A percentile compares a stretch with the other conserved stretches of the same genome.
phyloP scores from a whole-genome alignment of 116 monocot species.

The Trichopus zeylanicus region DNA sequence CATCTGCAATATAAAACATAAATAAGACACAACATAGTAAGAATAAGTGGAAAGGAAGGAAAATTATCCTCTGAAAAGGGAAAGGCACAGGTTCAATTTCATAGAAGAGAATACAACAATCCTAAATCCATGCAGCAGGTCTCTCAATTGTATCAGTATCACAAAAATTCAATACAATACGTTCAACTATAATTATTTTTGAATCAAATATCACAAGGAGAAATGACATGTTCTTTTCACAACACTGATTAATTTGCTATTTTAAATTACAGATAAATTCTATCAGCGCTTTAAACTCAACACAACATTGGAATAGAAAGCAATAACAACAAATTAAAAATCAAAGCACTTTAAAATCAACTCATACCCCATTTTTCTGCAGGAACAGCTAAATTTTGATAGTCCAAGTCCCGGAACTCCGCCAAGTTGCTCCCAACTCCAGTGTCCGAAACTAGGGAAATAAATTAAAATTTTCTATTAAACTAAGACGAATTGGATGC shows the following conservation, averaged over 20 bases:
- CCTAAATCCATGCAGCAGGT: not conserved
- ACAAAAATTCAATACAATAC: too few relatives aligned
- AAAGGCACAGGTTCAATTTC: too few relatives aligned
- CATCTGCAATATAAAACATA: constrained; percentile 40
- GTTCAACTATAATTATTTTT: too few relatives aligned
- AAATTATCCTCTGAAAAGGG: too few relatives aligned
- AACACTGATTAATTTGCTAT: too few relatives aligned
- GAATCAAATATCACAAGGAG: too few relatives aligned
- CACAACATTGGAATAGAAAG: not conserved
- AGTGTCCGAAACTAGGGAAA: constrained; percentile 71
- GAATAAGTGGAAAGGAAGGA: not conserved
- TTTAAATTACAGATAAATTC: too few relatives aligned
- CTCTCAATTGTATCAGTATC: too few relatives aligned
- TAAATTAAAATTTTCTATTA: not conserved
- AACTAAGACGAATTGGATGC: too few relatives aligned
- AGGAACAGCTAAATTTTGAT: not conserved
- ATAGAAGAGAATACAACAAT: too few relatives aligned
- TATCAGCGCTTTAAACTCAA: not conserved
- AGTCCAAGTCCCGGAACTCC: constrained; percentile 43
- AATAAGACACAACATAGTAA: not conserved
- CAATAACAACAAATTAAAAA: not conserved
- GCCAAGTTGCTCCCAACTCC: constrained; percentile 59
- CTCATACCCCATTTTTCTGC: constrained; percentile 61
- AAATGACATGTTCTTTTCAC: too few relatives aligned
- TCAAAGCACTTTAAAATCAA: not conserved